Evolutionary conservation across 371 early-diverging fungal species (phyloP), one percentile per base, ranked within the genome.

Genomic region (Mortierella polycephala): DNA sequence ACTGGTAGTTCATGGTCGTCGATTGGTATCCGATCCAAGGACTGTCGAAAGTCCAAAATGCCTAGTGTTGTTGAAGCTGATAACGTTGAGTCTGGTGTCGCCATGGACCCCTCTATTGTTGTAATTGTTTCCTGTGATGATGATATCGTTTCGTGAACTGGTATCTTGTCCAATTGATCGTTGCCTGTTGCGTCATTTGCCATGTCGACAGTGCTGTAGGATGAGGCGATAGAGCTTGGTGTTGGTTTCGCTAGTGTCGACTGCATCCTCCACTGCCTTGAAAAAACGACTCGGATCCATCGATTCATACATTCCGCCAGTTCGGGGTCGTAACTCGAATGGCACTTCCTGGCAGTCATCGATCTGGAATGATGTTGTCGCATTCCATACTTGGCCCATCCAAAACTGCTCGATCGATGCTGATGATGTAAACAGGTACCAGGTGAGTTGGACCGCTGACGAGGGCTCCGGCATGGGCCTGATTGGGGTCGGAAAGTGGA

Each of bases 261-360:
- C 4, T 69, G 57, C 44, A 18, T 41, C 42, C 69, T 50, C 45
- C 65, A 47, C 40, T 72, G 69, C 37, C 69, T 62, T 30, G 47
- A 40, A 11, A 68, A 46, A 5, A 65, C 41, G 20, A 55, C 40
- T n/a, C 68, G 62, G 13, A 72, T 64, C 79, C 79, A 77, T 3
- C 72, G 79, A 40, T 77, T 62, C 79, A 77, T 77, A 59, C 55
- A 72, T 9, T 59, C 68, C 6, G 66, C 79, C 10, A 77, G 56
- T 13, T 72, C 62, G 9, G 72, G 69, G 55, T 77, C 79, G 23
- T 72, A 72, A 12, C 41, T 42, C 20, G 76, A 66, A 6, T 39
- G 46, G 21, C 21, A 42, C 21, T 55, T 58, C 52, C 45, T 70
- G 7, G 12, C 37, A 20, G 59, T 30, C 1, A 46, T 40, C 16